Evolutionary conservation across 257 asterid genomes (phyloP).

Genomic region (Verbena officinalis): DNA sequence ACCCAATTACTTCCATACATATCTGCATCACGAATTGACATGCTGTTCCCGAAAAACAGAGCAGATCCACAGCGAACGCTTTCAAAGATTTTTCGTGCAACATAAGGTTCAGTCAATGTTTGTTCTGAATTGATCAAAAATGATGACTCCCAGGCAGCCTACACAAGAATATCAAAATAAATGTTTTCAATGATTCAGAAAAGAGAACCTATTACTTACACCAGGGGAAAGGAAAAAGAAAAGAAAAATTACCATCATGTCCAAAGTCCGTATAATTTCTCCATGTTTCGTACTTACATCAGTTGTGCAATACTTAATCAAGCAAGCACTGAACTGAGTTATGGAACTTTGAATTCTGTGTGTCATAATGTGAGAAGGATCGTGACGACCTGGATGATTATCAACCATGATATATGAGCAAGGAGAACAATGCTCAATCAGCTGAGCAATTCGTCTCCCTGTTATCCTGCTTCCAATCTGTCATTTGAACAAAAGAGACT

Average conservation of each 20-base stretch:
- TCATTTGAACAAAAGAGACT: constrained; percentile 24
- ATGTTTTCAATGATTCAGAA: background rate
- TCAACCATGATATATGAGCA: constrained; percentile 83
- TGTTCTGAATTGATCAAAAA: constrained; percentile 66
- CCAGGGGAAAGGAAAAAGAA: background rate
- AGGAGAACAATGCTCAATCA: constrained; percentile 74
- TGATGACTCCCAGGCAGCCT: constrained; percentile 87
- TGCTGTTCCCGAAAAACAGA: constrained; percentile 93
- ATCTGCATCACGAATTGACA: constrained; percentile 97
- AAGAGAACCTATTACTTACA: background rate
- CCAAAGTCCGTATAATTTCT: constrained; percentile 53
- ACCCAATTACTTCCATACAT: constrained; percentile 76
- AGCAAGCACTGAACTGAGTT: constrained; percentile 53
- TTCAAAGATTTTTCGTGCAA: constrained; percentile 73
- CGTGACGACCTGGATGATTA: constrained; percentile 92
- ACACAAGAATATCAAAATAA: constrained; percentile 31
- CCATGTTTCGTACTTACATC: constrained; percentile 50
- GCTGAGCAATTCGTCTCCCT: constrained; percentile 77
- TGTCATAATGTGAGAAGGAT: constrained; percentile 82
- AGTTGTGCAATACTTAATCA: constrained; percentile 55
- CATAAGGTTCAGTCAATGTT: constrained; percentile 89
- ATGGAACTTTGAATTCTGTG: constrained; percentile 74
- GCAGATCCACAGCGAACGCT: constrained; percentile 73
- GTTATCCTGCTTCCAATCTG: constrained; percentile 97
- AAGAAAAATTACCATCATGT: constrained; percentile 57